phyloP scores from a whole-genome alignment of 257 asterid species.

The Ocimum tenuiflorum region DNA sequence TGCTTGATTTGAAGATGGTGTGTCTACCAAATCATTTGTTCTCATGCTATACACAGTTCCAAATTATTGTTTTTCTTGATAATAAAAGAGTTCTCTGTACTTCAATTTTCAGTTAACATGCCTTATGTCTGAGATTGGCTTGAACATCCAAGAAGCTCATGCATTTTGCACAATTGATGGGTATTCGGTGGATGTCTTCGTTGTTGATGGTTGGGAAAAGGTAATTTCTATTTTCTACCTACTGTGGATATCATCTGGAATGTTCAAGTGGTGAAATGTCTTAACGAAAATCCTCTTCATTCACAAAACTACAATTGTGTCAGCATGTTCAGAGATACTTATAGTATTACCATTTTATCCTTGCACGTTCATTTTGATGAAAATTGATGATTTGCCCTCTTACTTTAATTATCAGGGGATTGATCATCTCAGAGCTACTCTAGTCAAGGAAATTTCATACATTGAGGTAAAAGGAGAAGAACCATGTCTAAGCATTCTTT shows the following conservation, averaged over 20 bases:
- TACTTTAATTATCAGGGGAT: slow-evolving; percentile 41
- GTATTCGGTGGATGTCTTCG: slow-evolving; percentile 83
- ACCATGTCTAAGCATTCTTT: not conserved
- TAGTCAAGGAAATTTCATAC: slow-evolving; percentile 54
- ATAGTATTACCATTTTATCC: slow-evolving; percentile 8
- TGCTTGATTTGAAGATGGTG: not conserved
- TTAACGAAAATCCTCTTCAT: no score
- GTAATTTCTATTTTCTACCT: no score
- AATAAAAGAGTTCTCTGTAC: not conserved
- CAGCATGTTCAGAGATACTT: not conserved
- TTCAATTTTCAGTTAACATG: slow-evolving; percentile 57
- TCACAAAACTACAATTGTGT: no score
- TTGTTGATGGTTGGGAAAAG: slow-evolving; percentile 81
- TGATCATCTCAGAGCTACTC: slow-evolving; percentile 42
- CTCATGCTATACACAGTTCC: not conserved
- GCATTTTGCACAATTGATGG: slow-evolving; percentile 91
- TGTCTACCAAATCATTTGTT: not conserved
- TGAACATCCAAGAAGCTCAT: slow-evolving; percentile 99
- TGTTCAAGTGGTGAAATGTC: not conserved
- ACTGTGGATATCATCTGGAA: not conserved
- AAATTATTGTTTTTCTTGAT: not conserved
- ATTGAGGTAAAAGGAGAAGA: slow-evolving; percentile 48
- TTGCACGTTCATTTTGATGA: slow-evolving; percentile 11
- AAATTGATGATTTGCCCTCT: slow-evolving; percentile 4
- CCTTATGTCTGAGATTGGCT: slow-evolving; percentile 73